These are phyloP conservation scores for Fusarium penzigii DNA, from an alignment of 2,329 filamentous ascomycete genomes.

Conservation along the genomic window DNA sequence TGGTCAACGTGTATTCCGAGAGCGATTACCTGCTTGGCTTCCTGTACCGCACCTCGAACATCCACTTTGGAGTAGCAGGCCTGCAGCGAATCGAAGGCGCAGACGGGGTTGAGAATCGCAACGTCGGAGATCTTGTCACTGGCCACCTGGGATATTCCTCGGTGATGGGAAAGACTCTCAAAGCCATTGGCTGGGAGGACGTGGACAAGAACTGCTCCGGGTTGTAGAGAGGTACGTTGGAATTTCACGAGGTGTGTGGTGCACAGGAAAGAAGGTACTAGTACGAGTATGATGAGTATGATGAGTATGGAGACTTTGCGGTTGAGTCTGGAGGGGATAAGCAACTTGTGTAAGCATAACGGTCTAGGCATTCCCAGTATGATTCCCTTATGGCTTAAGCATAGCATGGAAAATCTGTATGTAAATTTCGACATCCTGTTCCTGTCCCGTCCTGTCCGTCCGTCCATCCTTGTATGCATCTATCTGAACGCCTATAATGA, in stretches of 20 bases:
- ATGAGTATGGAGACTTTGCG: not conserved
- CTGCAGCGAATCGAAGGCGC: constrained; percentile 73
- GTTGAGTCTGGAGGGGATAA: not conserved
- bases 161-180: constrained; percentile 66
- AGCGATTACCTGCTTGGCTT: constrained; percentile 89
- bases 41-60: constrained; percentile 78
- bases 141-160: constrained; percentile 72
- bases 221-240: constrained; percentile 22
- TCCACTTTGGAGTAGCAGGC: constrained; percentile 83
- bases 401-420: constrained; percentile 14
- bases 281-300: constrained; percentile 2
- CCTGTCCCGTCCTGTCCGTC: constrained; percentile 2
- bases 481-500: not conserved
- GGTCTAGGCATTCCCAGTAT: constrained; percentile 15
- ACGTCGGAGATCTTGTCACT: constrained; percentile 64
- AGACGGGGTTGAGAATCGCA: constrained; percentile 65
- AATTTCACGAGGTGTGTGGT: constrained; percentile 17
- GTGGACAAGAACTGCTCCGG: constrained; percentile 44
- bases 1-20: constrained; percentile 89
- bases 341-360: constrained; percentile 22
- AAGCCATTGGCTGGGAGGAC: constrained; percentile 69
- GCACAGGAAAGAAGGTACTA: constrained; percentile 5
- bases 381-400: constrained; percentile 10
- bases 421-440: constrained; percentile 2
- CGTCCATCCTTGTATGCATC: not conserved